Evolutionary conservation across 169 alveolate genomes (phyloP), one percentile per base, ranked within the genome.

Genomic region (Plasmodium yoelii): DNA sequence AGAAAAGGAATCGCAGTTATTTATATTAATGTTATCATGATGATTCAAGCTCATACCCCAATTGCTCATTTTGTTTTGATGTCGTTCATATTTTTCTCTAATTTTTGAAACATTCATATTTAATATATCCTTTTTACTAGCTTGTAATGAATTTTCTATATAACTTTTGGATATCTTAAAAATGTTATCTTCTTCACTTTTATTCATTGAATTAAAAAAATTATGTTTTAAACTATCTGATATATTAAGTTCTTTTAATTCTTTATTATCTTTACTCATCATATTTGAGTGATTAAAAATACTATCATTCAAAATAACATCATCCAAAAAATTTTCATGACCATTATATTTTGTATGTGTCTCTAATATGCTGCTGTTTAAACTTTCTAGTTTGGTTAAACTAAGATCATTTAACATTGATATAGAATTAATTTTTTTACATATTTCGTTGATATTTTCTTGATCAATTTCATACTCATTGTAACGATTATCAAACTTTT

Each of bases 261-360:
- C 10, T 4, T 42, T 71, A 22, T 15, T 15, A 46, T 44, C 71
- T 74, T 53, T 55, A 39, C 10, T 51, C 15, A 55, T 34, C 22
- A 42, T 18, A 53, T 22, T 61, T 8, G 77, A 63, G 19, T 44
- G 26, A 57, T 28, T 64, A 77, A 77, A 77, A 64, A 77, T 77
- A 77, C 88, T 77, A 64, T 77, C 88, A 47, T 77, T 75, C 51
- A 77, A 63, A 47, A 77, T 77, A n/a, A 77, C 57, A 64, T 77
- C 77, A 26, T 77, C 88, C 10, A 77, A 69, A 56, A 77, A 77
- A 49, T 77, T 77, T 1, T 68, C 51, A n/a, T 77, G 77, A 1
- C 65, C 19, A 46, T 77, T 64, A 49, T 64, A 63, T 64, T 77
- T 77, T 12, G 63, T 77, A 34, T 63, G 49, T 7, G 53, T 8